Conservation (phyloP, 2,329 filamentous ascomycete genomes). For the Didymella arachidicola region DNA sequence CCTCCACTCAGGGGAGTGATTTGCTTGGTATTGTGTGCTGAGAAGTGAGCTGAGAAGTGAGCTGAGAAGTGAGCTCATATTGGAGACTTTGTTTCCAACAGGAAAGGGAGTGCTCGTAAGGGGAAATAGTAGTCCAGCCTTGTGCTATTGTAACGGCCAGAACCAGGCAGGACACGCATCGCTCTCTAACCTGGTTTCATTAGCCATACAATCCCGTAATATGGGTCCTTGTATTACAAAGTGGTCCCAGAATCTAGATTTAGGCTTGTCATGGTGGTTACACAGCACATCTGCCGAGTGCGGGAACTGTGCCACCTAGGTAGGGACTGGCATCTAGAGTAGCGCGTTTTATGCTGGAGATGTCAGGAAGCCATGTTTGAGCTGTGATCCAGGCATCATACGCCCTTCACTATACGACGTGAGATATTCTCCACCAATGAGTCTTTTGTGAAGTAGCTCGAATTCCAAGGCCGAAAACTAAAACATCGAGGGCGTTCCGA, state of each 20-base stretch:
- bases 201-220: constrained; percentile 2
- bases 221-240: not conserved
- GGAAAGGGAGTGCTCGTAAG: not conserved
- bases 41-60: not conserved
- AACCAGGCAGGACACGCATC: not conserved
- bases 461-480: not conserved
- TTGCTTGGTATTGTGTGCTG: not conserved
- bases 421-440: not conserved
- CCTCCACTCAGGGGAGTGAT: not conserved
- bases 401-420: not conserved
- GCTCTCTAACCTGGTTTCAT: not conserved
- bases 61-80: too few species aligned
- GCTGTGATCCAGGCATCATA: not conserved
- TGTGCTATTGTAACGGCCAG: not conserved
- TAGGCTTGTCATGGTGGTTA: not conserved
- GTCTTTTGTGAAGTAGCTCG: not conserved
- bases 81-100: not conserved
- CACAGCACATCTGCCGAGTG: constrained; percentile 15
- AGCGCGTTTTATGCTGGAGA: not conserved
- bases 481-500: not conserved
- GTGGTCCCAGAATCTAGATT: not conserved
- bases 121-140: not conserved
- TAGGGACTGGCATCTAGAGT: constrained; percentile 9
- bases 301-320: constrained; percentile 10
- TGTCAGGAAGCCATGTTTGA: not conserved